Conservation (phyloP, 495 filamentous ascomycete genomes). For the Pseudomonodictys pantanalensis region DNA sequence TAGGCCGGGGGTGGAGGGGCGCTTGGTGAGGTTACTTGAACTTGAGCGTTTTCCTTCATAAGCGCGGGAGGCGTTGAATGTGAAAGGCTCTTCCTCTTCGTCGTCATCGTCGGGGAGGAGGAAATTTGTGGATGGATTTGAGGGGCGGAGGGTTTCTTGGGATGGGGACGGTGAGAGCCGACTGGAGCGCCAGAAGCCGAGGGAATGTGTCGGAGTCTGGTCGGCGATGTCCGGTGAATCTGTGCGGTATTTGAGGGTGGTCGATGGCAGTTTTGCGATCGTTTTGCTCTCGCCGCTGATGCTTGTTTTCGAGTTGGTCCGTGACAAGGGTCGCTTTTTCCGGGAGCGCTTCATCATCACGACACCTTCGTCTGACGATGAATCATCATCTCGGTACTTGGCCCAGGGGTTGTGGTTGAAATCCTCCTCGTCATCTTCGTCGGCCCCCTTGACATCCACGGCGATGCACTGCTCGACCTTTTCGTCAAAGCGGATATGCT, state of each 20-base stretch:
- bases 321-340: slow-evolving; percentile 44
- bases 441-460: slow-evolving; percentile 75
- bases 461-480: slow-evolving; percentile 95
- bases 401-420: slow-evolving; percentile 37
- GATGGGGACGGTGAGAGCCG: slow-evolving; percentile 66
- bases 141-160: slow-evolving; percentile 71
- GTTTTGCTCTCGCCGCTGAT: slow-evolving; percentile 72
- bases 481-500: slow-evolving; percentile 95
- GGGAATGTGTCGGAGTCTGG: slow-evolving; percentile 40
- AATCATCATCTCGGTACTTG: slow-evolving; percentile 55
- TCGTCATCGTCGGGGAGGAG: slow-evolving; percentile 55
- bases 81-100: slow-evolving; percentile 56
- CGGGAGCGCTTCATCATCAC: slow-evolving; percentile 71
- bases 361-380: slow-evolving; percentile 73
- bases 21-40: slow-evolving; percentile 1
- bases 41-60: slow-evolving; percentile 28
- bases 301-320: slow-evolving; percentile 52
- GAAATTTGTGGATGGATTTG: slow-evolving; percentile 67
- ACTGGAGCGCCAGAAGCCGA: slow-evolving; percentile 38
- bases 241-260: slow-evolving; percentile 82
- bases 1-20: neutral
- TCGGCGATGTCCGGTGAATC: slow-evolving; percentile 68
- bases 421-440: slow-evolving; percentile 64
- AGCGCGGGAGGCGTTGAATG: slow-evolving; percentile 47
- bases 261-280: slow-evolving; percentile 89